Base-by-base conservation (phyloP, 345 rosid species). In the Pugionium cornutum region DNA sequence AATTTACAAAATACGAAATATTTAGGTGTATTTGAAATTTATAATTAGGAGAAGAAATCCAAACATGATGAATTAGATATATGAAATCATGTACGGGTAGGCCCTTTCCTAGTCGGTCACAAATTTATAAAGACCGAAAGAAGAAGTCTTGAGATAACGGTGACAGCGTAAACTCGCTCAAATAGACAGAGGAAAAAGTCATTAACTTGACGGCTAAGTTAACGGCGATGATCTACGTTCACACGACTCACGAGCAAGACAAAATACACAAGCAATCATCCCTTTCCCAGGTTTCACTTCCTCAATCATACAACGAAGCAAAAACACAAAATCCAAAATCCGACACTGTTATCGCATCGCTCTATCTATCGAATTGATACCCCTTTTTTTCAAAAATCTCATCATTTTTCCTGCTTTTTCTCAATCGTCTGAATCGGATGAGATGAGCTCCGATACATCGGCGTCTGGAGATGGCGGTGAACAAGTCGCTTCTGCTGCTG, bases 401-500 rank as follows among this genome's bases (percentile, higher is more conserved):
- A 3, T 26, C 0, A 6, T 9, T 18, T 46, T 53, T 26, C 10
- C 18, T 8, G 40, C 52, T 9, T 32, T 35, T 41, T 25, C 41
- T 41, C 50, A 75, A 69, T 47, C 28, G 51, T 69, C 72, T 68
- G 25, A 58, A 49, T 50, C 51, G 37, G 32, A 40, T 54, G 58
- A 71, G 65, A 85, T 83, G 89, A 83, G 86, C 72, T 86, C 89
- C 40, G 83, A 65, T 56, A 36, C 79, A 18, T 39, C 86, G 59
- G 68, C 82, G 63, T 61, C 67, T 52, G 77, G 73, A 58, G 79
- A 73, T 42, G 75, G 72, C 28, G 45, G 69, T 40, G 77, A 67
- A 41, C 69, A 54, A 62, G 37, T 71, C 55, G 70, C 56, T 34
- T 60, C 62, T 31, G 69, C 60, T 30, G 67, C 62, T 28, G 50